A percentile compares a stretch with the other conserved stretches of the same genome.
phyloP scores from a whole-genome alignment of 2,329 filamentous ascomycete genomes.

The Colletotrichum melonis region DNA sequence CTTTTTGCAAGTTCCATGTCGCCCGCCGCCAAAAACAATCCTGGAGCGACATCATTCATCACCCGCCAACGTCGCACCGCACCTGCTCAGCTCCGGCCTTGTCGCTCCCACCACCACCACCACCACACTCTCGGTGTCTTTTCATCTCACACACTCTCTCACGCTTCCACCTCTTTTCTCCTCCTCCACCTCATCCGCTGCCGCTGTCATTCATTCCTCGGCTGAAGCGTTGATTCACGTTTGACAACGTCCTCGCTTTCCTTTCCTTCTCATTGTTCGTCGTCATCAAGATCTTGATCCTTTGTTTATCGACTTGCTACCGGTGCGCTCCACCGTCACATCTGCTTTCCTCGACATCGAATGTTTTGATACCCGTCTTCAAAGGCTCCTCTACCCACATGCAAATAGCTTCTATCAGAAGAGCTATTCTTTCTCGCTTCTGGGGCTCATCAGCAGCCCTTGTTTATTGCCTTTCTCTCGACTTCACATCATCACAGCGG shows the following conservation, averaged over 20 bases:
- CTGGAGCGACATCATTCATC: slow-evolving; percentile 28
- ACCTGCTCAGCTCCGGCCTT: background rate
- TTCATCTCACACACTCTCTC: slow-evolving; percentile 3
- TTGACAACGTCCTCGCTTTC: slow-evolving; percentile 4
- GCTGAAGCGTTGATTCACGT: slow-evolving; percentile 19
- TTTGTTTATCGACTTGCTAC: slow-evolving; percentile 6
- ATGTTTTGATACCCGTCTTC: slow-evolving; percentile 27
- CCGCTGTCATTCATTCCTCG: slow-evolving; percentile 33
- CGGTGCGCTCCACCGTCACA: background rate
- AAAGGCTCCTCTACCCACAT: background rate
- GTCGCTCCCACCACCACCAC: slow-evolving; percentile 9
- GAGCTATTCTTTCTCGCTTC: background rate
- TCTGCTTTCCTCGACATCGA: background rate
- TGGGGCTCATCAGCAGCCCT: slow-evolving; percentile 4
- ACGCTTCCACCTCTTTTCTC: slow-evolving; percentile 1
- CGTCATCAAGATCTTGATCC: slow-evolving; percentile 9
- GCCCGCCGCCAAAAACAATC: slow-evolving; percentile 17
- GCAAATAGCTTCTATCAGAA: background rate
- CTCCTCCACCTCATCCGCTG: slow-evolving; percentile 7
- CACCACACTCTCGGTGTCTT: background rate
- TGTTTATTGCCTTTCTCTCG: background rate
- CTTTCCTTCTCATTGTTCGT: slow-evolving; percentile 20
- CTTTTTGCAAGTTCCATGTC: background rate
- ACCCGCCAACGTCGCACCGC: slow-evolving; percentile 7
- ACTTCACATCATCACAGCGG: background rate